Percentiles rank a stretch among this genome's conserved stretches.
Evolutionary conservation across 169 alveolate genomes (phyloP).

Genomic region (Eimeria sp.): DNA sequence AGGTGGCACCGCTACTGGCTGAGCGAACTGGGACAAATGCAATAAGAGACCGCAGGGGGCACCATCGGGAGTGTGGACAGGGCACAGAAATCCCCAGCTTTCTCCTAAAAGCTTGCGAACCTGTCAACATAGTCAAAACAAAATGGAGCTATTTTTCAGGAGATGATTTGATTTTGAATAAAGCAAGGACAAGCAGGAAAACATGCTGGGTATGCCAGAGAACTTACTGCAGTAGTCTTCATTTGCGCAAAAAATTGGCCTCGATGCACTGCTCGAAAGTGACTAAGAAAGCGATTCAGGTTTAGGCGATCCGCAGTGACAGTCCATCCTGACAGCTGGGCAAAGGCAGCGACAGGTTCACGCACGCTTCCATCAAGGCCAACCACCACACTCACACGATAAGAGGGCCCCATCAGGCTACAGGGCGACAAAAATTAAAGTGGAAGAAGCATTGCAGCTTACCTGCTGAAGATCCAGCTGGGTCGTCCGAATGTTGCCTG

Average conservation of each 20-base stretch:
- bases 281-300: conserved; percentile 97
- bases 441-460: not conserved
- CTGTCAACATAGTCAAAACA: conserved; percentile 55
- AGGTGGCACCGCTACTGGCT: conserved; percentile 81
- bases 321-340: conserved; percentile 98
- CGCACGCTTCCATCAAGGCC: not conserved
- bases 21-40: conserved; percentile 92
- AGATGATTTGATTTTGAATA: not conserved
- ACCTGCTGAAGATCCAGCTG: conserved; percentile 89
- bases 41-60: conserved; percentile 99
- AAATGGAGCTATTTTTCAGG: not conserved
- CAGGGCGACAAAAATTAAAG: not conserved
- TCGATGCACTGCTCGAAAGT: conserved; percentile 99
- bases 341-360: conserved; percentile 76
- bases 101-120: conserved; percentile 99
- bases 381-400: not conserved
- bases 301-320: conserved; percentile 99
- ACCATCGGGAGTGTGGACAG: conserved; percentile 99
- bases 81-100: conserved; percentile 99
- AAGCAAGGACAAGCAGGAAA: not conserved
- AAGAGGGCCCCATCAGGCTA: not conserved
- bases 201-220: not conserved
- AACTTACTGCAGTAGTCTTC: conserved; percentile 96
- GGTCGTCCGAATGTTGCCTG: conserved; percentile 96
- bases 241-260: conserved; percentile 99